phyloP scores from a whole-genome alignment of 2,329 filamentous ascomycete species.

The Macrophomina phaseolina region DNA sequence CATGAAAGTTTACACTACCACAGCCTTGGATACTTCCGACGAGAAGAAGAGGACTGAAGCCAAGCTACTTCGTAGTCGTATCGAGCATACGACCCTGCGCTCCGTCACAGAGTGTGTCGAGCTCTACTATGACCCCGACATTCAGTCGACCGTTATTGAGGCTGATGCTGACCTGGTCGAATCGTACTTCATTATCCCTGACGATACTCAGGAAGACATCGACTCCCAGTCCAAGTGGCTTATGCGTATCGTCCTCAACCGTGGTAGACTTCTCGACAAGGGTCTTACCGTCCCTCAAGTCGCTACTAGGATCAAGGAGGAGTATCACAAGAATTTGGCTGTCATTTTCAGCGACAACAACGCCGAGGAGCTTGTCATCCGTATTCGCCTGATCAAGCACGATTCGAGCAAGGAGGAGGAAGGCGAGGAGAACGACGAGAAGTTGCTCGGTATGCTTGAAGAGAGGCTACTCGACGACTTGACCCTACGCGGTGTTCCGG shows the following conservation, averaged over 20 bases:
- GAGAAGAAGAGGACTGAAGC: slow-evolving; percentile 77
- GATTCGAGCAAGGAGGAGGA: slow-evolving; percentile 71
- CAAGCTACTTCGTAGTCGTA: slow-evolving; percentile 77
- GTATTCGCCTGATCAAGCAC: slow-evolving; percentile 76
- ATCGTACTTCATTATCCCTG: slow-evolving; percentile 93
- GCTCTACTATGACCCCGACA: slow-evolving; percentile 95
- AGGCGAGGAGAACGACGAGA: slow-evolving; percentile 75
- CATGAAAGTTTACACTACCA: slow-evolving; percentile 71
- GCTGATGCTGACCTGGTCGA: slow-evolving; percentile 94
- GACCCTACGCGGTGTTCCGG: slow-evolving; percentile 86
- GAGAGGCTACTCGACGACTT: slow-evolving; percentile 89
- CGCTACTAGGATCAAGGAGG: slow-evolving; percentile 84
- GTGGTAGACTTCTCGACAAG: slow-evolving; percentile 95
- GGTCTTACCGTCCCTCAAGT: slow-evolving; percentile 90
- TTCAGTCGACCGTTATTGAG: slow-evolving; percentile 82
- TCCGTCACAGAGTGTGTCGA: slow-evolving; percentile 92
- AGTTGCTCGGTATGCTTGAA: slow-evolving; percentile 84
- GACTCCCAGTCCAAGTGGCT: slow-evolving; percentile 88
- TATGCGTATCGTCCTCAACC: slow-evolving; percentile 88
- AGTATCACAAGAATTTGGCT: slow-evolving; percentile 82
- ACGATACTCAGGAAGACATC: slow-evolving; percentile 71
- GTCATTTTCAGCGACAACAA: slow-evolving; percentile 99
- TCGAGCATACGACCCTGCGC: slow-evolving; percentile 93
- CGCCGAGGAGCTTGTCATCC: slow-evolving; percentile 91
- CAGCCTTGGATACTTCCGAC: slow-evolving; percentile 60